These are phyloP conservation scores for Geotrichum klebahnii DNA, from an alignment of 1,139 yeast species.

Conservation along the genomic window DNA sequence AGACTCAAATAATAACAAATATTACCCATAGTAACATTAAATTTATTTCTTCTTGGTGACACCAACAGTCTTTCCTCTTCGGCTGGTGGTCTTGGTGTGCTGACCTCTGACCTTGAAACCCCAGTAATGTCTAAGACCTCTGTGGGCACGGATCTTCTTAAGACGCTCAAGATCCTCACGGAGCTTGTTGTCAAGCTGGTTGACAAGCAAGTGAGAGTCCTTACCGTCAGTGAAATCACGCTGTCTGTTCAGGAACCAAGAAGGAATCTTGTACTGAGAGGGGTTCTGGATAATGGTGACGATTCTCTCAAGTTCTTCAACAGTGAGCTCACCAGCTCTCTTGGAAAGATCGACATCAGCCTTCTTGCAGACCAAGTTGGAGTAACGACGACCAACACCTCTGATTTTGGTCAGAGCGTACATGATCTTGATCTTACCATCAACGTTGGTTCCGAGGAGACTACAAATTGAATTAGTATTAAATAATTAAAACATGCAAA, in stretches of 20 bases:
- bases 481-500: background rate
- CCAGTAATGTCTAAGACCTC: constrained; percentile 99
- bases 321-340: constrained; percentile 99
- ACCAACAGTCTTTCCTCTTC: constrained; percentile 65
- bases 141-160: constrained; percentile 99
- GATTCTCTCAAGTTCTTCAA: constrained; percentile 99
- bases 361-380: constrained; percentile 99
- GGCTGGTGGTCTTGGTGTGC: constrained; percentile 99
- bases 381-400: constrained; percentile 99
- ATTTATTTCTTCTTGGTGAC: constrained; percentile 41
- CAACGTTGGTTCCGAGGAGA: constrained; percentile 99
- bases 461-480: constrained; percentile 40
- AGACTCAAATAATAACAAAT: background rate
- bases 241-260: constrained; percentile 99
- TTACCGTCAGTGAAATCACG: constrained; percentile 97
- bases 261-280: constrained; percentile 97
- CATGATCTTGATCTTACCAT: constrained; percentile 99
- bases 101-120: constrained; percentile 93
- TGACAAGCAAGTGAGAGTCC: constrained; percentile 97
- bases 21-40: background rate
- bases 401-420: constrained; percentile 99
- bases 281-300: constrained; percentile 99
- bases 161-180: constrained; percentile 99
- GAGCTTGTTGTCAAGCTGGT: constrained; percentile 98
- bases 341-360: constrained; percentile 97